These are phyloP conservation scores for Golubevia pallescens DNA, from an alignment of 1,284 basidiomycete genomes.

Conservation along the genomic window DNA sequence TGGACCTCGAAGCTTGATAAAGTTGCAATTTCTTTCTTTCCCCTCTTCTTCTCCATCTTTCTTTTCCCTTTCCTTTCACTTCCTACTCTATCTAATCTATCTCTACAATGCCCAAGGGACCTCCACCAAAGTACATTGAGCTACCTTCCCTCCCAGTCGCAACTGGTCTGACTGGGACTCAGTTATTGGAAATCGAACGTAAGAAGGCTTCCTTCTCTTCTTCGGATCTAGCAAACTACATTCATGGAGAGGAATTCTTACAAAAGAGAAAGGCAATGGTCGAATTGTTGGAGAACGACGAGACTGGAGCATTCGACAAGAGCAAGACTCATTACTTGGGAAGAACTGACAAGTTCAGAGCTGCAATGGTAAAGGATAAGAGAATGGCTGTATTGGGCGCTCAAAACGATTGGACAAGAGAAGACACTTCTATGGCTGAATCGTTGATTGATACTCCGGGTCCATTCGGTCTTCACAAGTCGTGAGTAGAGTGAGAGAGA, in stretches of 20 bases:
- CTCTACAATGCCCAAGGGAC: background rate
- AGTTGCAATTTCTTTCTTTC: too few species aligned
- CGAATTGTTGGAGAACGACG: constrained; percentile 28
- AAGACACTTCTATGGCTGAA: constrained; percentile 25
- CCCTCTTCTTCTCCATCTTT: too few species aligned
- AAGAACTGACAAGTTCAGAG: constrained; percentile 45
- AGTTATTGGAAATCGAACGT: constrained; percentile 37
- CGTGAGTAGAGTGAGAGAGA: background rate
- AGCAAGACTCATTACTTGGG: constrained; percentile 35
- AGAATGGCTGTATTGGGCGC: constrained; percentile 38
- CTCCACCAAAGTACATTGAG: background rate
- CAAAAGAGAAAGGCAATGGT: constrained; percentile 33
- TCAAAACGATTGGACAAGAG: constrained; percentile 31
- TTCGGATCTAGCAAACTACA: constrained; percentile 42
- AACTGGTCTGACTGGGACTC: constrained; percentile 14
- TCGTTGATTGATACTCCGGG: constrained; percentile 39
- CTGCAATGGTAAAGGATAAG: constrained; percentile 46
- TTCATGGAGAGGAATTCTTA: constrained; percentile 38
- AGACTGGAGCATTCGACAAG: constrained; percentile 39
- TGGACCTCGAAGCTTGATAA: too few species aligned
- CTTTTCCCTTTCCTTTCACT: background rate
- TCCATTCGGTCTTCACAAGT: constrained; percentile 18
- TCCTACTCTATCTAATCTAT: background rate
- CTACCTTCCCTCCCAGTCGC: background rate
- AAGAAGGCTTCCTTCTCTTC: constrained; percentile 42